Percentiles rank a stretch among this genome's conserved stretches.
phyloP scores from a whole-genome alignment of 176 grass and related monocot species.

The Hsuehochloa calcarea region DNA sequence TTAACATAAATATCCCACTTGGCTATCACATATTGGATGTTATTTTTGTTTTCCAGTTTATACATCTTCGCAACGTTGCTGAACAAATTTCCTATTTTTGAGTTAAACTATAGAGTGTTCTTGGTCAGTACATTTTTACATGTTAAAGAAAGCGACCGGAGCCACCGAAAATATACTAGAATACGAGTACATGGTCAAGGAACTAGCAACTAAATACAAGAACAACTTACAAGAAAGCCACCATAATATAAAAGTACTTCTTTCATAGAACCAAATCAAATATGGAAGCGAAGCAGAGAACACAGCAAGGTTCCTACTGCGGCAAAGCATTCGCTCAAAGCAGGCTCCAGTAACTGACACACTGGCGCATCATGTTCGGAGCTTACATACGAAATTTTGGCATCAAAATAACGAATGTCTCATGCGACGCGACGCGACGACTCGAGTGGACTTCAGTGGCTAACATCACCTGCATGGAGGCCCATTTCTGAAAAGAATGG shows the following conservation, averaged over 20 bases:
- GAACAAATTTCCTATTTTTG: neutral
- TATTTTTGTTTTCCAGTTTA: neutral
- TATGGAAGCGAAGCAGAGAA: neutral
- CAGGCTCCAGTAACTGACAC: no score
- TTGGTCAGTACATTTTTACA: neutral
- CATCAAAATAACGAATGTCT: neutral
- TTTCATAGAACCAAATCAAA: neutral
- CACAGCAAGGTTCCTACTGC: neutral
- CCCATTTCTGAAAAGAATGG: neutral
- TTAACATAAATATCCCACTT: neutral
- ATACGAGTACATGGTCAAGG: neutral
- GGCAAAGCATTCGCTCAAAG: neutral
- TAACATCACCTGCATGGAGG: neutral
- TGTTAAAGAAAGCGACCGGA: neutral
- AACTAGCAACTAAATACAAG: neutral
- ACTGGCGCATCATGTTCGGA: neutral
- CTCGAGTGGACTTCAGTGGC: neutral
- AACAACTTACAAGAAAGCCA: neutral
- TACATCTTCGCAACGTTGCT: neutral
- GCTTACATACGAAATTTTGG: neutral
- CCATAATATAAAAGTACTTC: neutral
- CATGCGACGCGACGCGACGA: constrained; percentile 1
- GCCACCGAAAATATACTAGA: neutral
- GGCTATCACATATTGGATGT: neutral
- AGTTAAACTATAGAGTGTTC: neutral